These are phyloP conservation scores for Colletotrichum sp. DNA, from an alignment of 2,329 filamentous ascomycete genomes.

Conservation along the genomic window DNA sequence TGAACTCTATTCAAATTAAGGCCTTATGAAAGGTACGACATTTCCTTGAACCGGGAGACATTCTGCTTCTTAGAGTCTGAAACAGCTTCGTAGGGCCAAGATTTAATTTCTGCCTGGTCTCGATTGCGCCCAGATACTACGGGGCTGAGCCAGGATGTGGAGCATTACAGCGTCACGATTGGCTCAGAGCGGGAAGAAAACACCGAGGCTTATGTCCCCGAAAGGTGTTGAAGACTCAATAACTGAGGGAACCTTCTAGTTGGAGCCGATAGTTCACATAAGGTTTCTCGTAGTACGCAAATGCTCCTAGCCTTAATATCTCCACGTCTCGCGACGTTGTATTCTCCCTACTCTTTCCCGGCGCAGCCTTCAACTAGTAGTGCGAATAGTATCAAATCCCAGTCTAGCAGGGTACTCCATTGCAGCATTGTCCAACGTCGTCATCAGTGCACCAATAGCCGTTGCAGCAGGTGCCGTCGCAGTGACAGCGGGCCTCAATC, in stretches of 20 bases:
- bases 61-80: background rate
- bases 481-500: slow-evolving; percentile 1
- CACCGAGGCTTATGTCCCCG: background rate
- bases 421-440: background rate
- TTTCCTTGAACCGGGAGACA: background rate
- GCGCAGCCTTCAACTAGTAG: background rate
- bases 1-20: background rate
- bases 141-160: background rate
- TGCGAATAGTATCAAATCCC: background rate
- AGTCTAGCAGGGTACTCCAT: background rate
- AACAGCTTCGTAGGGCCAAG: background rate
- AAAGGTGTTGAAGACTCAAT: background rate
- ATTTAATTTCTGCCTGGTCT: background rate
- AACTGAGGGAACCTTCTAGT: background rate
- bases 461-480: background rate
- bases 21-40: background rate
- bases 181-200: background rate
- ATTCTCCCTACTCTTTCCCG: background rate
- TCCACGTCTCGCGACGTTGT: background rate
- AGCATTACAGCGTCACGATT: background rate
- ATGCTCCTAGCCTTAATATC: background rate
- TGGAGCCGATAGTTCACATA: background rate
- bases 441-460: slow-evolving; percentile 5
- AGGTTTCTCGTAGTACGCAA: background rate
- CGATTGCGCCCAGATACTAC: background rate